phyloP scores from a whole-genome alignment of 2,329 filamentous ascomycete genomes.

The Talaromyces pinophilus region DNA sequence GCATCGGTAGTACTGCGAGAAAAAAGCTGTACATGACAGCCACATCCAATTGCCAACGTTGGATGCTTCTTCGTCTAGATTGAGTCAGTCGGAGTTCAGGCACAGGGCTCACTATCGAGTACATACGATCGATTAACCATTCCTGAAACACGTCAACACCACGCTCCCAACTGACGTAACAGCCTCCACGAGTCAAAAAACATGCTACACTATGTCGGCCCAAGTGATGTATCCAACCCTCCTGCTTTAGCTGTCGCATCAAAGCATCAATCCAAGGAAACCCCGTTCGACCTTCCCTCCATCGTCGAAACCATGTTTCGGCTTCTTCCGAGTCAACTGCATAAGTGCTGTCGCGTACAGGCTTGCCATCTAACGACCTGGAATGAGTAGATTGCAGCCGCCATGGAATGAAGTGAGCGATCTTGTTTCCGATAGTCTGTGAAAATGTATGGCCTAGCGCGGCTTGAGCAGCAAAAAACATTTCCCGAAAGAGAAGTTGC shows the following conservation, averaged over 20 bases:
- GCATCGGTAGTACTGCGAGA: conserved; percentile 18
- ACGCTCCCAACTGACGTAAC: conserved; percentile 77
- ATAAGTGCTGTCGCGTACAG: conserved; percentile 61
- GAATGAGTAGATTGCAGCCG: conserved; percentile 65
- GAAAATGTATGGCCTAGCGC: conserved; percentile 64
- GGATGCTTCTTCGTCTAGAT: conserved; percentile 26
- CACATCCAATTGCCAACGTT: conserved; percentile 41
- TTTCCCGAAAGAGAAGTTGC: conserved; percentile 75
- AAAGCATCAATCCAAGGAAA: conserved; percentile 81
- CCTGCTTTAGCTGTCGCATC: conserved; percentile 70
- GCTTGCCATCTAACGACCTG: conserved; percentile 36
- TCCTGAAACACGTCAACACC: conserved; percentile 78
- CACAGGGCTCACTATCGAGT: background rate
- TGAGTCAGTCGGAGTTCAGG: background rate
- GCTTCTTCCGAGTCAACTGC: conserved; percentile 63
- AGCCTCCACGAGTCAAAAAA: conserved; percentile 77
- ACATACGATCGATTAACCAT: conserved; percentile 64
- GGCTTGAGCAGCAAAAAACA: conserved; percentile 80
- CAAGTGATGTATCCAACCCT: conserved; percentile 80
- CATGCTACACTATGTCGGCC: conserved; percentile 77
- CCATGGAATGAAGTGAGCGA: conserved; percentile 77
- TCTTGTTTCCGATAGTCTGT: conserved; percentile 65
- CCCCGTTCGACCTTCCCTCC: conserved; percentile 68
- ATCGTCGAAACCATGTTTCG: conserved; percentile 67
- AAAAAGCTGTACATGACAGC: conserved; percentile 75